Evolutionary conservation across 345 rosid species (phyloP), one percentile per base, ranked within the genome.

Genomic region (Acer yangbiense): DNA sequence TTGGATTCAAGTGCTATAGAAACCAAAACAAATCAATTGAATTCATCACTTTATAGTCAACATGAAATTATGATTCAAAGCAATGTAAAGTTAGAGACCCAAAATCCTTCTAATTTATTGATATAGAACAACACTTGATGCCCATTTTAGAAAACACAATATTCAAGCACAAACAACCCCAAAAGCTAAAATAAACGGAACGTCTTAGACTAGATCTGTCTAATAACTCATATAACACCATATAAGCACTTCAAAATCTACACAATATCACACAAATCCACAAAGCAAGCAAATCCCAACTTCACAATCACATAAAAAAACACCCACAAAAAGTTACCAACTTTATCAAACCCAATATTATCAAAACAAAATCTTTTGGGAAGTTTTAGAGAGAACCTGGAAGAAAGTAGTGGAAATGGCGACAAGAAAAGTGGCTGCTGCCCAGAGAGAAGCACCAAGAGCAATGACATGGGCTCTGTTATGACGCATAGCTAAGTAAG

Each of bases 391-490:
- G 35, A 90, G 17, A 23, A 92, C 94, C 90, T 92, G 94, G 8
- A 85, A 81, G 78, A 88, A 90, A 21, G 89, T 87, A 68, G 89
- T 83, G 80, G 90, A 90, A 18, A 90, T 7, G 50, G 91, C 92
- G 55, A 92, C 94, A 50, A 87, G 90, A 69, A 92, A 86, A 35
- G 96, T 92, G 2, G 94, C 92, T 3, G 85, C 78, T 21, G 96
- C 87, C 96, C 92, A 90, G 2, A 92, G 90, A 43, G 88, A 86
- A 67, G 94, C 92, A 1, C 94, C 96, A 23, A 88, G 82, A 74
- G 94, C 86, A 80, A 92, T 90, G 68, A 92, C 92, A 71, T 86
- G 90, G 61, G 92, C 88, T 32, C 96, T 89, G 65, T 90, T 92
- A 77, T 86, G 87, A 18, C 81, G 65, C 1, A 78, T 65, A 75